Evolutionary conservation across 176 grass and related monocot genomes (phyloP).

Genomic region (Sorghum bicolor): Sorghum_bicolor_NCBIv3 NC_012873.2:58200001-58200500

Average conservation of each 20-base stretch:
- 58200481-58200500: not conserved
- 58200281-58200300: not conserved
- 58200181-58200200: not conserved
- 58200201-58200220: not conserved
- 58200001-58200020: conserved; percentile 31
- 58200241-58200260: not conserved
- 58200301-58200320: not conserved
- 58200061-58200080: not conserved
- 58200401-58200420: not conserved
- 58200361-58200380: not conserved
- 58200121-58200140: not conserved
- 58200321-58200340: not conserved
- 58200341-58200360: not conserved
- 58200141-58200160: not conserved
- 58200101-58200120: conserved; percentile 19
- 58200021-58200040: conserved; percentile 1
- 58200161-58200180: not conserved
- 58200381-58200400: not conserved
- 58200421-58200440: not conserved
- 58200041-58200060: not conserved
- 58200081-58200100: not conserved
- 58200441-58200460: not conserved
- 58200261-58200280: not conserved
- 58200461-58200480: not conserved
- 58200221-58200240: not conserved